A percentile compares a stretch with the other conserved stretches of the same genome.
Evolutionary conservation across 441 rosid species (phyloP).

Genomic region (Metrosideros polymorpha): DNA sequence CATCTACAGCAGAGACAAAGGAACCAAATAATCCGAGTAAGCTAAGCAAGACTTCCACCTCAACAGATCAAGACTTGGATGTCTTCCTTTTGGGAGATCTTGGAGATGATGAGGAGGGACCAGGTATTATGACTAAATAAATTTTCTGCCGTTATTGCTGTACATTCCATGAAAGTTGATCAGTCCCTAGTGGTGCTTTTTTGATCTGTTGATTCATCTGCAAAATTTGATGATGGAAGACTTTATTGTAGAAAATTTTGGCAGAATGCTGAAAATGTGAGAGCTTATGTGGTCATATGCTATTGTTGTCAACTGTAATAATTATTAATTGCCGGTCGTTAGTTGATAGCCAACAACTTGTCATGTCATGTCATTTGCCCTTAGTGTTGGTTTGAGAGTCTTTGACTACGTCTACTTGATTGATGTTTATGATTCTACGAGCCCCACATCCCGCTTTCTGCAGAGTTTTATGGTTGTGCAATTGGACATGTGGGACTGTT

Average conservation of each 20-base stretch:
- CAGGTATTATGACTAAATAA: slow-evolving; percentile 18
- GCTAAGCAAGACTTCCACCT: slow-evolving; percentile 22
- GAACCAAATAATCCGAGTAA: slow-evolving; percentile 14
- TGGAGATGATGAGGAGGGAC: slow-evolving; percentile 54
- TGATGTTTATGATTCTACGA: neutral
- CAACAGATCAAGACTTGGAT: slow-evolving; percentile 54
- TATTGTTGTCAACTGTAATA: neutral
- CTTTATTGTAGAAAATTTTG: neutral
- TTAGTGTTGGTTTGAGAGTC: neutral
- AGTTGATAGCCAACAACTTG: neutral
- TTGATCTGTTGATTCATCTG: neutral
- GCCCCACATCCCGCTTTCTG: neutral
- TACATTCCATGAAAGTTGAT: neutral
- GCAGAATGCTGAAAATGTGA: neutral
- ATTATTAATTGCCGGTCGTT: neutral
- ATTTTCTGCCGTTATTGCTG: neutral
- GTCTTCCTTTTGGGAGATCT: slow-evolving; percentile 43
- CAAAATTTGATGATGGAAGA: neutral
- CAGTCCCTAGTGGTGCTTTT: neutral
- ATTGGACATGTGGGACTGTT: neutral
- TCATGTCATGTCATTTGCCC: neutral
- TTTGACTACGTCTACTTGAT: neutral
- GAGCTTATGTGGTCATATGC: neutral
- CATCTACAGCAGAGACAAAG: slow-evolving; percentile 14
- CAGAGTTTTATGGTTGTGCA: neutral